phyloP scores from a whole-genome alignment of 306 rosid species.

The Trichosanthes cucumerina region DNA sequence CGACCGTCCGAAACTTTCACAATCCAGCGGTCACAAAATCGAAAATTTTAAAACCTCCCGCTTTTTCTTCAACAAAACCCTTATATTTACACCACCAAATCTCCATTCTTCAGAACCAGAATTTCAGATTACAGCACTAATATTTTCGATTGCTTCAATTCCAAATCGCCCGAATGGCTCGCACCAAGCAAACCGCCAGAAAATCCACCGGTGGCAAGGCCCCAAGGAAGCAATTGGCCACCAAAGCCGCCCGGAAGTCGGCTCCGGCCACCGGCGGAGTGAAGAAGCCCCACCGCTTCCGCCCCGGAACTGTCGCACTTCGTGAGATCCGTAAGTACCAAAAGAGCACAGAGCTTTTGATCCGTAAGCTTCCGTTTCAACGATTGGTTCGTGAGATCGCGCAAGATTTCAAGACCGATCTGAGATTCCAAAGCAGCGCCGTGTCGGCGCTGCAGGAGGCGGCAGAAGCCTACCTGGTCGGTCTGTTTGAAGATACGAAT shows the following conservation, averaged over 20 bases:
- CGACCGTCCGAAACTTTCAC: background rate
- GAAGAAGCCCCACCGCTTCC: constrained; percentile 13
- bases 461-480: constrained; percentile 9
- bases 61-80: background rate
- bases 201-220: constrained; percentile 17
- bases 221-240: constrained; percentile 14
- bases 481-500: constrained; percentile 11
- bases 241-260: constrained; percentile 10
- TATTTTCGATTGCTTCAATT: background rate
- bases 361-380: constrained; percentile 12
- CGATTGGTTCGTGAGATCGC: constrained; percentile 15
- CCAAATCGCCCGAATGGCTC: constrained; percentile 6
- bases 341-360: constrained; percentile 8
- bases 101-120: background rate
- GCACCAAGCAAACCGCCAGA: constrained; percentile 17
- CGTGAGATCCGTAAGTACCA: constrained; percentile 15
- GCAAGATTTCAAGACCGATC: constrained; percentile 12
- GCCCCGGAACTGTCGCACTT: constrained; percentile 13
- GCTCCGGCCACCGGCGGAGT: constrained; percentile 17
- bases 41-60: background rate
- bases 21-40: background rate
- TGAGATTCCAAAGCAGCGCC: constrained; percentile 14
- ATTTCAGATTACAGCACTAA: background rate
- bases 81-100: background rate
- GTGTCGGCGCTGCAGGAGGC: constrained; percentile 11